Conservation (phyloP, 768 basidiomycete species). For the Udeniomyces megalosporus region DNA sequence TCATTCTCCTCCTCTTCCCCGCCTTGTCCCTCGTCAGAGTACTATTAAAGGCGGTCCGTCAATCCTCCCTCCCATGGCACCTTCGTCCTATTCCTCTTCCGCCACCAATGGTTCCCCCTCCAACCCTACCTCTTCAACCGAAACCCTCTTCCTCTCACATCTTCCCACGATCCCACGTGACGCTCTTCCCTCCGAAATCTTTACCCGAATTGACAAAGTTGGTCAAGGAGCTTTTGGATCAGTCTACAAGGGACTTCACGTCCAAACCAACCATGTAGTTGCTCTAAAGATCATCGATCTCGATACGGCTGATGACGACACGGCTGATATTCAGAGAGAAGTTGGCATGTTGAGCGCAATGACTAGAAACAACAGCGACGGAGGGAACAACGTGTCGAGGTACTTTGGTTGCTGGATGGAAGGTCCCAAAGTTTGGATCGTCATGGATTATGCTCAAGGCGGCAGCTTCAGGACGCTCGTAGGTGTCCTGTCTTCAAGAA, state of each 20-base stretch:
- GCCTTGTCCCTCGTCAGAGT: too few species aligned
- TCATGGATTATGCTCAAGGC: constrained; percentile 93
- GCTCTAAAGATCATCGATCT: constrained; percentile 98
- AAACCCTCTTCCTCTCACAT: neutral
- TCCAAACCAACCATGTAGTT: constrained; percentile 69
- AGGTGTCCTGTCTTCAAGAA: constrained; percentile 11
- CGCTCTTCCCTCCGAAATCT: neutral
- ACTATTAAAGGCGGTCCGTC: too few species aligned
- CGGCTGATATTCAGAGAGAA: constrained; percentile 89
- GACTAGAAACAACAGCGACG: constrained; percentile 43
- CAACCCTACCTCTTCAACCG: too few species aligned
- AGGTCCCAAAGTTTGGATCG: constrained; percentile 94
- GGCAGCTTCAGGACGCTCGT: constrained; percentile 77
- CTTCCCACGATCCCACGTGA: neutral
- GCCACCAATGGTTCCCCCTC: too few species aligned
- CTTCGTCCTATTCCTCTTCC: too few species aligned
- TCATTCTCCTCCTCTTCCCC: too few species aligned
- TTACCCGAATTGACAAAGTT: constrained; percentile 52
- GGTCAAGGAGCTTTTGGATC: constrained; percentile 94
- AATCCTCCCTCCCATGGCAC: too few species aligned
- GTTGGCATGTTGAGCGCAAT: constrained; percentile 59
- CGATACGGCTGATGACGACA: constrained; percentile 91
- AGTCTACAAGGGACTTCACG: constrained; percentile 68
- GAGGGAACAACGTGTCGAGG: constrained; percentile 57
- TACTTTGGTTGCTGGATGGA: constrained; percentile 96